These are phyloP conservation scores for Kurtzmaniella quercitrusa DNA, from an alignment of 1,139 yeast species.

Conservation along the genomic window DNA sequence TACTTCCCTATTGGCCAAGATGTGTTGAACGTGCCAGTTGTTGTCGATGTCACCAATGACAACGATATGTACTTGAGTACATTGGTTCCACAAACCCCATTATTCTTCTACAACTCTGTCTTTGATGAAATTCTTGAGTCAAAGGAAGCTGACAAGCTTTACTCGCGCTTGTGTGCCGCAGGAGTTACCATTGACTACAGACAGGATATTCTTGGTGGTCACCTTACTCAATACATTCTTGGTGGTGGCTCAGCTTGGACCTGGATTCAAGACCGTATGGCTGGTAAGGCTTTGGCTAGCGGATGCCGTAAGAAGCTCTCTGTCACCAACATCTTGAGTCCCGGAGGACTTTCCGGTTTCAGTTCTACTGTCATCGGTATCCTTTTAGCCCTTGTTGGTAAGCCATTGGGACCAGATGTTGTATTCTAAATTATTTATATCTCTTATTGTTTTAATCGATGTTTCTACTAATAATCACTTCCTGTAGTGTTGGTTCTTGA, in stretches of 20 bases:
- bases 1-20: slow-evolving; percentile 2
- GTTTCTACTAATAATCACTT: too few species aligned
- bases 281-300: slow-evolving; percentile 4
- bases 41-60: not conserved
- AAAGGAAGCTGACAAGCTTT: slow-evolving; percentile 7
- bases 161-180: slow-evolving; percentile 6
- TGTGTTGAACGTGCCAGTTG: not conserved
- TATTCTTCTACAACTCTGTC: slow-evolving; percentile 22
- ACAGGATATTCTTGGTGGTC: slow-evolving; percentile 9
- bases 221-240: slow-evolving; percentile 9
- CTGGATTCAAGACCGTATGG: slow-evolving; percentile 12
- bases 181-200: slow-evolving; percentile 7
- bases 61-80: slow-evolving; percentile 2
- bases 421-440: not conserved
- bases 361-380: not conserved
- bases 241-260: slow-evolving; percentile 13
- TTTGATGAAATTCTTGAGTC: slow-evolving; percentile 20
- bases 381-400: not conserved
- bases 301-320: not conserved
- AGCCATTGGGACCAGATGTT: slow-evolving; percentile 2
- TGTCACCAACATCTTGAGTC: not conserved
- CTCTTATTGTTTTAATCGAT: not conserved
- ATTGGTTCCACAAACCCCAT: slow-evolving; percentile 20
- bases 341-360: not conserved
- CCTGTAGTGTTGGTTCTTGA: too few species aligned